Evolutionary conservation across 2,329 filamentous ascomycete species (phyloP), one percentile per base, ranked within the genome.

Genomic region (Didymella exigua): DNA sequence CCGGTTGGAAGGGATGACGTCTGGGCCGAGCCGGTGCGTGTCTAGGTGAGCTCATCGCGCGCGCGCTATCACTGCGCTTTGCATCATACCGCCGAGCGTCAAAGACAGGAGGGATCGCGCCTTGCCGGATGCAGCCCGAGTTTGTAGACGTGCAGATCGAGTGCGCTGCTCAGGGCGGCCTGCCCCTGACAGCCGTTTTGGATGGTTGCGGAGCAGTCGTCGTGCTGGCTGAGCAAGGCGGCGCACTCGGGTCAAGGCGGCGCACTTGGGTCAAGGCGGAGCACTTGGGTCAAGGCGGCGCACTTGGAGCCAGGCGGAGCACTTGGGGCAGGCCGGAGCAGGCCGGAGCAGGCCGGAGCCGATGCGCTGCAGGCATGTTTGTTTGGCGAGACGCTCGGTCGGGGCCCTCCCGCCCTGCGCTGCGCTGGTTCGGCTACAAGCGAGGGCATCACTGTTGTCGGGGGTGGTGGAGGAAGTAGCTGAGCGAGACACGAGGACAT

Each of bases 1-100:
- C 34, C 34, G n/a, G 26, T 10, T 7, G n/a, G 29, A 40, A 43
- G 40, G 36, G 47, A 47, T 55, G 52, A 55, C 52, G 52, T 55
- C 45, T 41, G 23, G 46, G 45, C 41, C 29, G 46, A 33, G 30
- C 36, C 36, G 42, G 34, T 26, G 42, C 19, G 19, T 23, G 21
- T 16, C 10, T 24, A 18, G 4, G 18, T 21, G 16, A 43, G 53
- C 47, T 33, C 33, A 36, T 36, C 36, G 47, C 34, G 26, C 27
- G 31, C n/a, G 30, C 21, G 36, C 47, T 46, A 38, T 27, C 18
- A n/a, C 24, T 30, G 48, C 42, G 53, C 53, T 51, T 56, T 56
- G 48, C 48, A 52, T 52, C 54, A 55, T 55, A 36, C 46, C 34
- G 52, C 24, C 52, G 27, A 11, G 36, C 23, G 21, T 26, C 21